Base-by-base conservation (phyloP, 805 yeast genomes). In the Lipomyces orientalis region DNA sequence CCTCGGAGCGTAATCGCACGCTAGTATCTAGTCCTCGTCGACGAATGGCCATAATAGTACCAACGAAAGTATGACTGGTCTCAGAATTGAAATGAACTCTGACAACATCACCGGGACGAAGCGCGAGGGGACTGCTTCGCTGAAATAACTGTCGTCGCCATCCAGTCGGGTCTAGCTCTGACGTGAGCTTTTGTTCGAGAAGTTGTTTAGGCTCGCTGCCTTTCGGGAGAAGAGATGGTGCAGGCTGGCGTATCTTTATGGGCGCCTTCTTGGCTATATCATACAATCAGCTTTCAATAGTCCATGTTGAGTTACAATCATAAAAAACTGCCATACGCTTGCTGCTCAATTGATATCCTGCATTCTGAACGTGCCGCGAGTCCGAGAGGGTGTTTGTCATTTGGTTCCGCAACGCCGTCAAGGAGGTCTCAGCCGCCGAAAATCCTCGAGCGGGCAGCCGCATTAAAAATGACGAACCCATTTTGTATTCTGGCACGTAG, bases 91-190 rank as follows among this genome's bases (percentile, higher is more conserved):
- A 92, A 39, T 87, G 86, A 3, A 93, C 89, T 70, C 90, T 86
- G 51, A 93, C 87, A 35, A 91, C 83, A 76, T 93, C 98, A 14
- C 97, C 98, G 0, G 96, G 85, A 64, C 91, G 84, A 37, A 93
- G 80, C 65, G 85, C 80, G 31, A 83, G 83, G 7, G 84, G 79
- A 62, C 82, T 82, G 29, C 76, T 71, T 35, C 81, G 80, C 64
- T 83, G 80, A 37, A 91, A 79, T 58, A 89, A 78, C 29, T 83
- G 81, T 60, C 88, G 81, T 79, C 90, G 89, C 80, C 83, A 80
- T 4, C 94, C 95, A 2, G 85, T 80, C 19, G 92, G 89, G 76
- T 93, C 98, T 68, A 62, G 63, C 31, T 90, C 84, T 71, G 82
- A 84, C 43, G 79, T 78, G 68, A 89, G 84, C 71, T 86, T 85